These are phyloP conservation scores for Trichoderma oligosporum DNA, from an alignment of 2,329 filamentous ascomycete species.

Conservation along the genomic window DNA sequence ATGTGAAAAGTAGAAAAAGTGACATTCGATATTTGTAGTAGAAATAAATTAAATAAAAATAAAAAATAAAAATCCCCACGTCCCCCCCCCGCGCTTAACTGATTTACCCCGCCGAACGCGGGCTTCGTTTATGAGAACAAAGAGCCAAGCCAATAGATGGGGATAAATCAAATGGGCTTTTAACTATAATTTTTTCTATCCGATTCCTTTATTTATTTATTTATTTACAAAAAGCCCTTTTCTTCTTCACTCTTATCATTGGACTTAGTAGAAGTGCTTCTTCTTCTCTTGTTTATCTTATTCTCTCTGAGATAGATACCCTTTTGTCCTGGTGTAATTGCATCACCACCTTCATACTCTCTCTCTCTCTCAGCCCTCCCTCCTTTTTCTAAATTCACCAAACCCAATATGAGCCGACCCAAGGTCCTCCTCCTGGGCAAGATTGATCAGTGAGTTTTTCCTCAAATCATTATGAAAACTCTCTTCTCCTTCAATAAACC, in stretches of 20 bases:
- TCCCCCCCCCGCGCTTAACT: constrained; percentile 1
- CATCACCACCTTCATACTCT: background rate
- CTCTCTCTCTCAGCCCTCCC: background rate
- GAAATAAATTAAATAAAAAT: background rate
- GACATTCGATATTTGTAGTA: too few relatives aligned
- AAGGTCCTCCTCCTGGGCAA: constrained; percentile 41
- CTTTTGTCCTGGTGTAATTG: background rate
- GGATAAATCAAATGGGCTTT: too few relatives aligned
- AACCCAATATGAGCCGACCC: constrained; percentile 26
- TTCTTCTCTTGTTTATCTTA: background rate
- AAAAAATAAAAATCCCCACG: background rate
- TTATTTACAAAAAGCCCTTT: background rate
- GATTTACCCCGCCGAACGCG: constrained; percentile 18
- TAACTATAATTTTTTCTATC: too few relatives aligned
- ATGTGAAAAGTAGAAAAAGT: background rate
- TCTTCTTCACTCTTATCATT: background rate
- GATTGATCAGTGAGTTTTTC: constrained; percentile 37
- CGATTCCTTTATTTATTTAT: background rate
- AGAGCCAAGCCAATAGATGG: too few relatives aligned
- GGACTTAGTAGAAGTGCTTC: background rate
- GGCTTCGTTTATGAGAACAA: too few relatives aligned
- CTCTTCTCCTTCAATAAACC: too few relatives aligned
- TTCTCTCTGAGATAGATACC: constrained; percentile 1
- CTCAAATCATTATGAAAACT: background rate
- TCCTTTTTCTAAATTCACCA: background rate